Base-by-base conservation (phyloP, 768 basidiomycete genomes). In the Lactarius deliciosus region DNA sequence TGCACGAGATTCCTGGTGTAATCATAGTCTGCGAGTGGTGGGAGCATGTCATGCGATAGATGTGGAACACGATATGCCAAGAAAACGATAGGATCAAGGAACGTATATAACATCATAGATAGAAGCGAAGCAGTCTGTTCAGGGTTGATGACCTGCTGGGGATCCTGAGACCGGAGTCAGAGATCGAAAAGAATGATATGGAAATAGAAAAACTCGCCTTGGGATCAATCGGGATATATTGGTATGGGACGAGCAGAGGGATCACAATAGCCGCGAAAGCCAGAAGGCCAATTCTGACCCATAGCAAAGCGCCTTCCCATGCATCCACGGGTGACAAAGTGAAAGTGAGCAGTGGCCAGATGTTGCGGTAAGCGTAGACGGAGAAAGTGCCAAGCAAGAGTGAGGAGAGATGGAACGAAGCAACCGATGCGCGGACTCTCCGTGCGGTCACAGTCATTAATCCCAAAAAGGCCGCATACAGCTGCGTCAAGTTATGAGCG, bases 261-360 rank as follows among this genome's bases (percentile, higher is more conserved):
- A 89, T 75, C 11, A 82, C 61, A 1, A 83, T 74, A 8, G 79
- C 80, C 10, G 77, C 82, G 10, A 83, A 38, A 7, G 78, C 69
- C 13, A 89, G 77, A 15, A 85, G 58, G n/a, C 66, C 71, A 5
- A 86, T 64, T 72, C 86, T 83, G 5, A 76, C 74, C 87, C 88
- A 89, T 22, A 88, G 73, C 40, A 84, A 64, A 60, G 73, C 64
- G 6, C 84, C 82, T 69, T 84, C 83, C 1, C 72, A 72, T 1
- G 73, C 70, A 69, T 90, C 89, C n/a, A 76, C 66, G 6, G 87
- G 85, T 15, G 62, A 38, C 28, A 80, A 75, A 22, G 77, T 79
- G 74, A 78, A 87, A 0, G 86, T 89, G 20, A 80, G 75, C 13
- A 89, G 72, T 11, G 88, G 89, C 73, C 80, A 87, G 8, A 90